These are phyloP conservation scores for Alternaria triticimaculans DNA, from an alignment of 2,329 filamentous ascomycete species.

Conservation along the genomic window DNA sequence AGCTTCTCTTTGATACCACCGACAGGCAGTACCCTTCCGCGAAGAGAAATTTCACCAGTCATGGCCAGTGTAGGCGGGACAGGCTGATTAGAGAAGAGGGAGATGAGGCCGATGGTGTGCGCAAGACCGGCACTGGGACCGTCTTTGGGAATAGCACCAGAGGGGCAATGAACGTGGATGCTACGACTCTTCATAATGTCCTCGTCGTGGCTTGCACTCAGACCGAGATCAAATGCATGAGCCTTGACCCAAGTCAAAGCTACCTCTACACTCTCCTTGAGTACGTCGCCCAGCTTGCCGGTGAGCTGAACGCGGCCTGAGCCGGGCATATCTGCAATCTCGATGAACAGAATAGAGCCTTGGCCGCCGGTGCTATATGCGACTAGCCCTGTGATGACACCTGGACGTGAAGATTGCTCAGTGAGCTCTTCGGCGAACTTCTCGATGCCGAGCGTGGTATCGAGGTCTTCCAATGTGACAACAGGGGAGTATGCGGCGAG, in stretches of 20 bases:
- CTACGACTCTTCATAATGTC: conserved; percentile 96
- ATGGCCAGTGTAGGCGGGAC: conserved; percentile 94
- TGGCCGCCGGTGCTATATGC: conserved; percentile 93
- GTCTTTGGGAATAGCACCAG: conserved; percentile 94
- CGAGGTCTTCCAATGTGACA: conserved; percentile 80
- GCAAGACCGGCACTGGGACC: conserved; percentile 84
- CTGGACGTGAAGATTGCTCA: conserved; percentile 79
- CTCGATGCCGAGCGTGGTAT: conserved; percentile 90
- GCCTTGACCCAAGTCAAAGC: conserved; percentile 97
- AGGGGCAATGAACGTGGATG: conserved; percentile 95
- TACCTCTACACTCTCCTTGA: conserved; percentile 97
- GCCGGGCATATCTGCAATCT: conserved; percentile 96
- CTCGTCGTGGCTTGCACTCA: conserved; percentile 79
- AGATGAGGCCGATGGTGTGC: conserved; percentile 91
- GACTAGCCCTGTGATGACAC: conserved; percentile 94
- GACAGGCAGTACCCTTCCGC: conserved; percentile 90
- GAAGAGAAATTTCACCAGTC: conserved; percentile 81
- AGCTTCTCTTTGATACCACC: conserved; percentile 99
- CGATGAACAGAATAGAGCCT: conserved; percentile 96
- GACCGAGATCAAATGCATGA: conserved; percentile 87
- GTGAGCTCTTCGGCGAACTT: conserved; percentile 96
- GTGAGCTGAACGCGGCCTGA: conserved; percentile 91
- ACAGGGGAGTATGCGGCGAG: conserved; percentile 72
- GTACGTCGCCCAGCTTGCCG: conserved; percentile 92
- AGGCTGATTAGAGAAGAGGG: conserved; percentile 81